Percentiles rank a stretch among this genome's conserved stretches.
These are phyloP conservation scores for Globisporangium nunn DNA, from an alignment of 352 stramenopile genomes.

Conservation along the genomic window DNA sequence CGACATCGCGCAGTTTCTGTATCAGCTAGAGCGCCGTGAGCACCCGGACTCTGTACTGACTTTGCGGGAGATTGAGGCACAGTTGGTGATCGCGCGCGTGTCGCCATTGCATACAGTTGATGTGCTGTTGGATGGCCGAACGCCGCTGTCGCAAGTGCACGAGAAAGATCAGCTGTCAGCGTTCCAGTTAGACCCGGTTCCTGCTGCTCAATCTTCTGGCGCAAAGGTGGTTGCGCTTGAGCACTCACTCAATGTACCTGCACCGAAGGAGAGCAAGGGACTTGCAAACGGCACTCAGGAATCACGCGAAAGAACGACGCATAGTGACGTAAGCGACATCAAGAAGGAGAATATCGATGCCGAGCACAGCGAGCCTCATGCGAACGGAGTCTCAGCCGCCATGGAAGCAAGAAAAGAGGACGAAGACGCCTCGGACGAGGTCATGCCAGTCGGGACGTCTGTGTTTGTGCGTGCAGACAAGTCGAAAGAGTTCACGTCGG, in stretches of 20 bases:
- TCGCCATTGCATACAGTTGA: conserved; percentile 63
- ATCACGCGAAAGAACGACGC: neutral
- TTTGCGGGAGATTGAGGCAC: conserved; percentile 7
- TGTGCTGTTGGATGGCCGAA: conserved; percentile 48
- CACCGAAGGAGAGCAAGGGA: neutral
- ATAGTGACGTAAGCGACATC: neutral
- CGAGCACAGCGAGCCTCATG: neutral
- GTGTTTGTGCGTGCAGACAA: conserved; percentile 65
- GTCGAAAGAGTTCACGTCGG: conserved; percentile 44
- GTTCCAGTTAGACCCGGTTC: conserved; percentile 27
- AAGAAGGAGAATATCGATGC: neutral
- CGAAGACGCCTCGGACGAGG: conserved; percentile 5
- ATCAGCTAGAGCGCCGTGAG: conserved; percentile 7
- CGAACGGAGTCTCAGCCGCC: neutral
- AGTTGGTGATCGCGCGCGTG: conserved; percentile 51
- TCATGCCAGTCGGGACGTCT: conserved; percentile 40
- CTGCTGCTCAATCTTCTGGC: conserved; percentile 1
- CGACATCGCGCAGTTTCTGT: conserved; percentile 39
- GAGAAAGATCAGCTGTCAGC: conserved; percentile 69
- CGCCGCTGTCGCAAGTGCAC: conserved; percentile 61
- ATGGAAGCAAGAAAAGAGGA: conserved; percentile 6
- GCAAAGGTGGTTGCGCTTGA: neutral
- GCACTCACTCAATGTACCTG: neutral
- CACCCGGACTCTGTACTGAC: conserved; percentile 9
- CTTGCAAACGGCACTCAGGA: neutral